Evolutionary conservation across 2,329 filamentous ascomycete species (phyloP).

Genomic region (Trichoderma lentiforme): DNA sequence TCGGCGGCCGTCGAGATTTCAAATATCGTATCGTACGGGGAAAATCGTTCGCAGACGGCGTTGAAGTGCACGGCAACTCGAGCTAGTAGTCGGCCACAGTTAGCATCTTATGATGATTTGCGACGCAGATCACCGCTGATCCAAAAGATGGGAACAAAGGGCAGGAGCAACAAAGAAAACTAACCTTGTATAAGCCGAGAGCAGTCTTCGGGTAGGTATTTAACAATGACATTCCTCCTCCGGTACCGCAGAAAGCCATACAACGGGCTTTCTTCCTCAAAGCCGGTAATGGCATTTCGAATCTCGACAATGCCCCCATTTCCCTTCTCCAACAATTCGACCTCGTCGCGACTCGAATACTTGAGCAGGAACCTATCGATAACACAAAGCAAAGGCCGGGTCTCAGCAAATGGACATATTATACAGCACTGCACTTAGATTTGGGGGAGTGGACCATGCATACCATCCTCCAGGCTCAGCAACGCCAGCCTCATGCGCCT

Average conservation of each 20-base stretch:
- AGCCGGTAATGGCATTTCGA: slow-evolving; percentile 70
- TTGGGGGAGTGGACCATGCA: slow-evolving; percentile 31
- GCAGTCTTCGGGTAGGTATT: slow-evolving; percentile 86
- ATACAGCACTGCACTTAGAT: not conserved
- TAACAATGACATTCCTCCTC: slow-evolving; percentile 84
- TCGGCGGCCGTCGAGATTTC: slow-evolving; percentile 71
- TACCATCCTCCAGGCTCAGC: slow-evolving; percentile 93
- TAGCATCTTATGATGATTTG: not conserved
- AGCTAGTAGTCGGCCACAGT: slow-evolving; percentile 57
- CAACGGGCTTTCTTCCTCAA: slow-evolving; percentile 80
- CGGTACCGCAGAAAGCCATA: slow-evolving; percentile 91
- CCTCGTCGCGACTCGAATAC: slow-evolving; percentile 83
- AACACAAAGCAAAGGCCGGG: slow-evolving; percentile 22
- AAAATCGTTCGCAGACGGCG: slow-evolving; percentile 67
- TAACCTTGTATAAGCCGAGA: slow-evolving; percentile 89
- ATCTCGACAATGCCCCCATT: slow-evolving; percentile 81
- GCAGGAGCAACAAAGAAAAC: slow-evolving; percentile 26
- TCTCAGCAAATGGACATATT: slow-evolving; percentile 18
- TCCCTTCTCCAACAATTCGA: slow-evolving; percentile 74
- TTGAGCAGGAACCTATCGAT: slow-evolving; percentile 82
- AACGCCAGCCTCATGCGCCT: slow-evolving; percentile 77
- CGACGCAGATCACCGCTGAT: slow-evolving; percentile 1
- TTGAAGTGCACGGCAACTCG: slow-evolving; percentile 74
- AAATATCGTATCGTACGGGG: slow-evolving; percentile 83
- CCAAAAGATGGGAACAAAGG: not conserved